Evolutionary conservation across 2,329 filamentous ascomycete genomes (phyloP).

Genomic region (Didymellaceae sp.): DNA sequence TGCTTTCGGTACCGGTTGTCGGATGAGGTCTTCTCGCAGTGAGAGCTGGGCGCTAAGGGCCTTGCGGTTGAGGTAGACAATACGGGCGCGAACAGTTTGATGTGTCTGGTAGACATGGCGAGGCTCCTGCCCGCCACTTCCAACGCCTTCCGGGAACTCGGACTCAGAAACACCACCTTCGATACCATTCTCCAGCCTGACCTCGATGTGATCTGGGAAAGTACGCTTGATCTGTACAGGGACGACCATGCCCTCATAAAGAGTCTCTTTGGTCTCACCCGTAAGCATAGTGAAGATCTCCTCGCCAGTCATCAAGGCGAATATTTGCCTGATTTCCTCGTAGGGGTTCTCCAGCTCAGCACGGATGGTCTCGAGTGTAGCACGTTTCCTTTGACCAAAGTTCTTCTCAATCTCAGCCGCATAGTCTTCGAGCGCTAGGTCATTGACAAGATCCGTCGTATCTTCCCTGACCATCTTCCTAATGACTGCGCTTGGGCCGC

Average conservation of each 20-base stretch:
- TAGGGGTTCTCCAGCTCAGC: conserved; percentile 92
- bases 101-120: conserved; percentile 74
- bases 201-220: conserved; percentile 91
- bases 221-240: conserved; percentile 87
- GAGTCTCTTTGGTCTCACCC: conserved; percentile 83
- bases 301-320: conserved; percentile 71
- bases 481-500: conserved; percentile 87
- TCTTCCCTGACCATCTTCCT: conserved; percentile 95
- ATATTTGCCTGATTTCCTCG: conserved; percentile 88
- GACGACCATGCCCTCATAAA: conserved; percentile 90
- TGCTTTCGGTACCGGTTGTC: conserved; percentile 57
- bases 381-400: conserved; percentile 92
- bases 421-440: conserved; percentile 94
- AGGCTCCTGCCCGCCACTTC: conserved; percentile 53
- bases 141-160: conserved; percentile 76
- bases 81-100: conserved; percentile 87
- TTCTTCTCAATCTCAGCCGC: conserved; percentile 93
- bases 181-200: conserved; percentile 90
- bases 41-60: conserved; percentile 84
- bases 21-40: conserved; percentile 80
- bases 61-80: conserved; percentile 86
- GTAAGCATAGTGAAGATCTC: conserved; percentile 97
- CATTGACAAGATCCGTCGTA: conserved; percentile 92
- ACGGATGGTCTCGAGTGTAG: conserved; percentile 93
- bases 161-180: conserved; percentile 85